Evolutionary conservation across 2,329 filamentous ascomycete species (phyloP), one percentile per base, ranked within the genome.

Genomic region (Cercospora berteroae): DNA sequence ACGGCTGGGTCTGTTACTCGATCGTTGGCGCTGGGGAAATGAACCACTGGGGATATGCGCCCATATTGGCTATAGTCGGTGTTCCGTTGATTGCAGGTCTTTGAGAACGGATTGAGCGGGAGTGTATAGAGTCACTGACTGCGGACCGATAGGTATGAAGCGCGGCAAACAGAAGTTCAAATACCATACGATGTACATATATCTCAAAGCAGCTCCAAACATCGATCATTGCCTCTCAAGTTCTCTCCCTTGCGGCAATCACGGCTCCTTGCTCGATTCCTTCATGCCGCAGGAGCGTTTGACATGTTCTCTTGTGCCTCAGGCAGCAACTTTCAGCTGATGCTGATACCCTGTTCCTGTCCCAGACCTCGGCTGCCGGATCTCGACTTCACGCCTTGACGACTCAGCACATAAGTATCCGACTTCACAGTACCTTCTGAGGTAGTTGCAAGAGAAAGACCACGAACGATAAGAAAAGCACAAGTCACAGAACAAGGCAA

Each of bases 1-100:
- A 64, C 27, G 55, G 62, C 39, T 57, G 36, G 62, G 55, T 44
- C 5, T 57, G 52, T 1, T 58, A 64, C 25, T 48, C 52, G 23
- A 58, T 58, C 16, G 62, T 59, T 2, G 62, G 52, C 2, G 36
- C 20, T 16, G 62, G 62, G 10, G 42, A 39, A 55, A 58, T 57
- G 62, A 64, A 64, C 48, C 62, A 64, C 12, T 64, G 62, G 62
- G 52, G 62, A 18, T 59, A 64, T 31, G 62, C 62, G 55, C 62
- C 55, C 7, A 48, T 64, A 27, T 44, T 64, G 29, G 52, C 33
- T 16, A 20, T 57, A 5, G 10, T 64, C 10, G 52, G 62, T 4
- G 42, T 27, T n/a, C 23, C 48, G 5, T 55, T 63, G 60, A 48
- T 48, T 10, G 60, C 60, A 36, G 60, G 60, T 7, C 25, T 55